Evolutionary conservation across 306 rosid species (phyloP).

Genomic region (Begonia loranthoides): DNA sequence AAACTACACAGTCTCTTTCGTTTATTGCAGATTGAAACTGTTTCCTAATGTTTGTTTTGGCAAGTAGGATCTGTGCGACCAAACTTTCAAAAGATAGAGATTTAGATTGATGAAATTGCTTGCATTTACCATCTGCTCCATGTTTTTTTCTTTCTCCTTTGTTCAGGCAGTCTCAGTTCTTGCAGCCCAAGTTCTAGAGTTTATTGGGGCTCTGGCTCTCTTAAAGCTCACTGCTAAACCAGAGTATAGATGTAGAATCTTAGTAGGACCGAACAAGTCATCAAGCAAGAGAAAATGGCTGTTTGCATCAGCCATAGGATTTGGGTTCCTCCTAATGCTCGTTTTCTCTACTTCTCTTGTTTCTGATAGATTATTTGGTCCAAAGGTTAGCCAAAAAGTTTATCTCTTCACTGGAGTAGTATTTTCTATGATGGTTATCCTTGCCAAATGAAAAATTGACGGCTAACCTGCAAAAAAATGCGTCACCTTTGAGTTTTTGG

Average conservation of each 20-base stretch:
- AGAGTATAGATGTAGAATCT: constrained; percentile 21
- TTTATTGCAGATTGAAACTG: too few relatives aligned
- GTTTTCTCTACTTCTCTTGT: constrained; percentile 40
- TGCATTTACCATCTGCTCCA: not conserved
- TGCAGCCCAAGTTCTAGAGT: constrained; percentile 46
- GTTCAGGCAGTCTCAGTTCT: constrained; percentile 55
- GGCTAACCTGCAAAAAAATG: too few relatives aligned
- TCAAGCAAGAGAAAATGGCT: constrained; percentile 44
- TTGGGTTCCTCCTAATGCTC: constrained; percentile 43
- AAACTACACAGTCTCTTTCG: too few relatives aligned
- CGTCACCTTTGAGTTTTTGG: too few relatives aligned
- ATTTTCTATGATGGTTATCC: too few relatives aligned
- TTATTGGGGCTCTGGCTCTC: constrained; percentile 35
- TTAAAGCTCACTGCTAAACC: constrained; percentile 54
- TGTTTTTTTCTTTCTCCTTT: constrained; percentile 3
- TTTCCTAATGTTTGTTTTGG: too few relatives aligned
- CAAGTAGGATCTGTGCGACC: not conserved
- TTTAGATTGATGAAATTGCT: not conserved
- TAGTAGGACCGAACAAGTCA: constrained; percentile 25
- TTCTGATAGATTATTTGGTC: constrained; percentile 30
- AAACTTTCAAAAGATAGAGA: not conserved
- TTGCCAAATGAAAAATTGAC: too few relatives aligned
- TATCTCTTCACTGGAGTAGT: too few relatives aligned
- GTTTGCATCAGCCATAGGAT: constrained; percentile 48
- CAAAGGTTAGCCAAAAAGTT: constrained; percentile 35